Conservation (phyloP, 1,139 yeast genomes). For the Yamadazyma mexicana region DNA sequence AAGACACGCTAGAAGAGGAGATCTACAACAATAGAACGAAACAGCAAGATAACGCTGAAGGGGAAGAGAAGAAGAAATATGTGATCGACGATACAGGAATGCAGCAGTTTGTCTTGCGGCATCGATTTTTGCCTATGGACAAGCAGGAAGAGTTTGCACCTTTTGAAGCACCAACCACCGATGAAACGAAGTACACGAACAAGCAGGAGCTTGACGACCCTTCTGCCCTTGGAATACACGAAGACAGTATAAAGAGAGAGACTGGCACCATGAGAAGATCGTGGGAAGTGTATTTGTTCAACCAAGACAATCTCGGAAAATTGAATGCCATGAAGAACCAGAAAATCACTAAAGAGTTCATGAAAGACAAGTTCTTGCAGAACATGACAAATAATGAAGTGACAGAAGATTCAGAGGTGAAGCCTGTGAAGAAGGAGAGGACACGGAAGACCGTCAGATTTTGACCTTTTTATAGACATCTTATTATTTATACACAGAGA, state of each 20-base stretch:
- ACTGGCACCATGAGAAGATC: conserved; percentile 13
- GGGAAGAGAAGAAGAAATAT: conserved; percentile 25
- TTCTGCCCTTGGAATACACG: conserved; percentile 26
- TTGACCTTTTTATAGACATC: conserved; percentile 8
- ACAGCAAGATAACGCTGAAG: conserved; percentile 13
- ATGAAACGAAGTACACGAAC: conserved; percentile 2
- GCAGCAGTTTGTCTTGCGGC: conserved; percentile 53
- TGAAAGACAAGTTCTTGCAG: conserved; percentile 24
- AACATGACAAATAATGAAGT: conserved; percentile 19
- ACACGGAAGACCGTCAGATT: conserved; percentile 26
- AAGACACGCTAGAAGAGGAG: conserved; percentile 66
- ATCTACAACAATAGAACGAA: conserved; percentile 46
- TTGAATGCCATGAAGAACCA: conserved; percentile 28
- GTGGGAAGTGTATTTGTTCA: conserved; percentile 51
- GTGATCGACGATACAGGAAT: conserved; percentile 59
- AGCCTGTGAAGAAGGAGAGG: conserved; percentile 7
- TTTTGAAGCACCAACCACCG: conserved; percentile 20
- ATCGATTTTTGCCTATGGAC: conserved; percentile 42
- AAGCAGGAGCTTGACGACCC: conserved; percentile 17
- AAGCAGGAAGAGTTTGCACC: conserved; percentile 30
- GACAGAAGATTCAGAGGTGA: conserved; percentile 9
- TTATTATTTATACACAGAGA: too few relatives aligned
- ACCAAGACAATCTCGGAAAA: conserved; percentile 38
- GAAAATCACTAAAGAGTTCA: conserved; percentile 21
- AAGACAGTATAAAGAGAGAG: conserved; percentile 10